phyloP scores from a whole-genome alignment of 495 filamentous ascomycete genomes.

The Penicillium macrosclerotiorum region DNA sequence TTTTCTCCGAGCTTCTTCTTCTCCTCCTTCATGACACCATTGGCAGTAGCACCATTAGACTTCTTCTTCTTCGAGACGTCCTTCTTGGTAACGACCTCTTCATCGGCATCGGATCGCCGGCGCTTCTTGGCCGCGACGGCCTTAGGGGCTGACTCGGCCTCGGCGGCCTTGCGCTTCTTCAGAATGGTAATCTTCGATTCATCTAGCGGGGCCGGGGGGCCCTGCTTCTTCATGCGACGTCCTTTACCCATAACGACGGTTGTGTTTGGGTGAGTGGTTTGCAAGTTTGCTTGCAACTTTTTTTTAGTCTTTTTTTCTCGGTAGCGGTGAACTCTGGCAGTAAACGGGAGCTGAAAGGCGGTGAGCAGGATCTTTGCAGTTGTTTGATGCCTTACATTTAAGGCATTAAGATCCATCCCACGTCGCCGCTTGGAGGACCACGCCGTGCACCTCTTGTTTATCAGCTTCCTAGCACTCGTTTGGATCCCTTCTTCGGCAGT shows the following conservation, averaged over 20 bases:
- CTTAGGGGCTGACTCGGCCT: conserved; percentile 40
- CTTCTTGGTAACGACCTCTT: conserved; percentile 28
- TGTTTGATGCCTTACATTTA: neutral
- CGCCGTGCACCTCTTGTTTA: neutral
- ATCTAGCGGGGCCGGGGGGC: conserved; percentile 75
- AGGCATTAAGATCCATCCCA: conserved; percentile 3
- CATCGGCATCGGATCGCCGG: conserved; percentile 51
- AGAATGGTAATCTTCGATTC: conserved; percentile 71
- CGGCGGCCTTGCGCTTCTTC: conserved; percentile 72
- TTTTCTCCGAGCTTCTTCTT: conserved; percentile 39
- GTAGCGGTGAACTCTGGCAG: conserved; percentile 35
- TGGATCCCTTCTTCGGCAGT: too few relatives aligned
- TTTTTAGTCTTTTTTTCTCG: conserved; percentile 33
- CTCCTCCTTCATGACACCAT: conserved; percentile 33
- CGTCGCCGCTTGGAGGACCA: neutral
- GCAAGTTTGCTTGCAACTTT: conserved; percentile 21
- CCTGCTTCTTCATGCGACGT: conserved; percentile 95
- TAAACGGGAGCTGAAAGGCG: conserved; percentile 28
- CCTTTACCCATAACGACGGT: conserved; percentile 73
- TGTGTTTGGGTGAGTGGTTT: conserved; percentile 19
- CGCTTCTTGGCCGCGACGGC: conserved; percentile 63
- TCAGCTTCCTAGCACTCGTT: neutral
- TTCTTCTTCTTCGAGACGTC: conserved; percentile 45
- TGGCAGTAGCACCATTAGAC: conserved; percentile 36
- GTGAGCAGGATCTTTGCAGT: conserved; percentile 12